Evolutionary conservation across 495 filamentous ascomycete species (phyloP).

Genomic region (Podospora bellae-mahoneyi): DNA sequence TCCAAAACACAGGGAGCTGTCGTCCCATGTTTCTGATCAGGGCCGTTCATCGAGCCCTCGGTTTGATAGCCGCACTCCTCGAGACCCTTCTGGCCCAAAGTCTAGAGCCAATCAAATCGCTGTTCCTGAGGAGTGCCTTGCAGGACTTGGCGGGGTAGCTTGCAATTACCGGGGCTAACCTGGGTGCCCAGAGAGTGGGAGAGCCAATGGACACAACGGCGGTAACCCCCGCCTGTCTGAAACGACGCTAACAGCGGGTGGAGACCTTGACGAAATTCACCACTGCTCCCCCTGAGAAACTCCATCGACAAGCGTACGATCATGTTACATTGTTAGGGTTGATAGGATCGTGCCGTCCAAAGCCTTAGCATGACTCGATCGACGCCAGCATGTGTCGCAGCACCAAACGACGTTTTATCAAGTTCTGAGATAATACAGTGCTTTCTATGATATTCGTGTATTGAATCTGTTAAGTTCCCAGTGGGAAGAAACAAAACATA

Average conservation of each 20-base stretch:
- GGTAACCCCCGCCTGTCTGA: constrained; percentile 1
- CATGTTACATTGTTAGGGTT: not conserved
- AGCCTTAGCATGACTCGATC: not conserved
- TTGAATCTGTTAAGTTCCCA: not conserved
- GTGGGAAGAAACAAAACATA: not conserved
- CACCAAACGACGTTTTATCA: not conserved
- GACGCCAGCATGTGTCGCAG: not conserved
- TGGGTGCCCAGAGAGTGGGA: constrained; percentile 6
- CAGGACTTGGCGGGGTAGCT: constrained; percentile 8
- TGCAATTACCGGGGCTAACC: constrained; percentile 7
- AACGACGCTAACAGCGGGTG: constrained; percentile 9
- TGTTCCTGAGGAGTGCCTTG: constrained; percentile 2
- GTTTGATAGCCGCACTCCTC: not conserved
- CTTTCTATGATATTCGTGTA: not conserved
- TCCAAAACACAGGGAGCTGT: constrained; percentile 7
- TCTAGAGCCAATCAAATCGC: not conserved
- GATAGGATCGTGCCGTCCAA: not conserved
- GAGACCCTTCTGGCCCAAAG: not conserved
- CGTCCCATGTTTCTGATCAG: constrained; percentile 23
- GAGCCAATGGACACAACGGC: constrained; percentile 4
- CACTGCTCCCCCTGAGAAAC: no score
- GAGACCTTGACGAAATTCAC: constrained; percentile 6
- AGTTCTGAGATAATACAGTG: not conserved
- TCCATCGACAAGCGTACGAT: not conserved
- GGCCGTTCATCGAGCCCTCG: constrained; percentile 7